phyloP scores from a whole-genome alignment of 345 rosid species.

The Reutealis trisperma region DNA sequence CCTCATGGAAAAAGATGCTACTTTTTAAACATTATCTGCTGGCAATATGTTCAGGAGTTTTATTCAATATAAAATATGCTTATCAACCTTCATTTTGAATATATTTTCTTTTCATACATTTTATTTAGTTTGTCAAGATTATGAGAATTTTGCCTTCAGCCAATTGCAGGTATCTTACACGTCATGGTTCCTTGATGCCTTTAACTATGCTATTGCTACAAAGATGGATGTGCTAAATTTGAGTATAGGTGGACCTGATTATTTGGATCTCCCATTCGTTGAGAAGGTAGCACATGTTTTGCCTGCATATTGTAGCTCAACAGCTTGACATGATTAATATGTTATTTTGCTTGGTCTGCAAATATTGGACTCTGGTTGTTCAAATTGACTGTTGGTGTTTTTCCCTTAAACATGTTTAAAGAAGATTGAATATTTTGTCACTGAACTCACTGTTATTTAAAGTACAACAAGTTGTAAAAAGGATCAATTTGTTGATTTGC shows the following conservation, averaged over 20 bases:
- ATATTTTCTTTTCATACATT: not conserved
- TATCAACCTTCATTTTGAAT: conserved; percentile 4
- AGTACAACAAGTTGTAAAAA: not conserved
- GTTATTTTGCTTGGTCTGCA: not conserved
- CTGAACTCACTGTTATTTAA: not conserved
- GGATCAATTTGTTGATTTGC: not conserved
- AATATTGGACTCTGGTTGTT: not conserved
- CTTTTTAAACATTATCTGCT: not conserved
- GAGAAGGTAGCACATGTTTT: conserved; percentile 66
- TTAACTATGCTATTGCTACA: conserved; percentile 93
- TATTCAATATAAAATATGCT: not conserved
- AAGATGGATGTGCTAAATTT: conserved; percentile 92
- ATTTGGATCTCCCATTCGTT: conserved; percentile 94
- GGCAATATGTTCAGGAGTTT: not conserved
- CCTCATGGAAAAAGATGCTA: not conserved
- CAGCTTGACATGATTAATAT: not conserved
- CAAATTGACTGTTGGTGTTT: not conserved
- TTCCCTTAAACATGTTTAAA: not conserved
- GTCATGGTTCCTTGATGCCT: conserved; percentile 99
- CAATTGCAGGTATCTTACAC: conserved; percentile 98
- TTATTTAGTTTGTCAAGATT: conserved; percentile 42
- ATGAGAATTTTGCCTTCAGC: conserved; percentile 87
- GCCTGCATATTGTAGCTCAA: conserved; percentile 11
- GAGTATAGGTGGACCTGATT: conserved; percentile 99
- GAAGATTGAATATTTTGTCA: not conserved